A percentile compares a stretch with the other conserved stretches of the same genome.
phyloP scores from a whole-genome alignment of 805 yeast genomes.

The Saccharomycopsis babjevae region DNA sequence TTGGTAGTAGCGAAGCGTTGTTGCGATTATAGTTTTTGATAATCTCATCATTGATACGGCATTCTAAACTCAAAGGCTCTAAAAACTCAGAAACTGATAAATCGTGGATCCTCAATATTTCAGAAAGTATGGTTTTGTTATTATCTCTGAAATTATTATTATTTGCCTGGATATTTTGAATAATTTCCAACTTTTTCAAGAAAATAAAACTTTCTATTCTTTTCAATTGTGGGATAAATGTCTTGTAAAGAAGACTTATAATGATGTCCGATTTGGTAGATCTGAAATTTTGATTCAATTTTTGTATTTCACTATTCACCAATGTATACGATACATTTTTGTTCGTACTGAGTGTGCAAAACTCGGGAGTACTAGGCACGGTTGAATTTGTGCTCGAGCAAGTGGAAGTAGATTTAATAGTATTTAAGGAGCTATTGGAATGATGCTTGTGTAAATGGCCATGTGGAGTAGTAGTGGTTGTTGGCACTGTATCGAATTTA shows the following conservation, averaged over 20 bases:
- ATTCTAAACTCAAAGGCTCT: neutral
- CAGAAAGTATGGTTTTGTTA: slow-evolving; percentile 7
- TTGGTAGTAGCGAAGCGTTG: neutral
- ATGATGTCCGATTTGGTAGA: neutral
- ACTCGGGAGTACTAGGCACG: neutral
- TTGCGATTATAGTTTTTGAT: neutral
- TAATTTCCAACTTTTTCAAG: slow-evolving; percentile 11
- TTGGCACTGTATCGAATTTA: neutral
- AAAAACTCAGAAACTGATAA: slow-evolving; percentile 5
- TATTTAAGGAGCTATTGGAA: neutral
- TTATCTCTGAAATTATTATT: slow-evolving; percentile 14
- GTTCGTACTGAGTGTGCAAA: neutral
- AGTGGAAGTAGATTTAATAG: neutral
- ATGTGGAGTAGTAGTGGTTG: neutral
- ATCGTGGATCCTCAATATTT: slow-evolving; percentile 4
- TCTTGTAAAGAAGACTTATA: slow-evolving; percentile 1
- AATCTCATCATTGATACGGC: slow-evolving; percentile 2
- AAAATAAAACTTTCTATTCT: slow-evolving; percentile 8
- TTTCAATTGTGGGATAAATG: slow-evolving; percentile 1
- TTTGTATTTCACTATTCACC: neutral
- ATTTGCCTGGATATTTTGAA: slow-evolving; percentile 10
- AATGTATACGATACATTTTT: neutral
- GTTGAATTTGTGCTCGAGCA: neutral
- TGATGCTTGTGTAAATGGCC: neutral
- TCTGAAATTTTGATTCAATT: neutral